Conservation (phyloP, 225 moss, liverwort and hornwort species). For the Marchantia polymorpha region DNA sequence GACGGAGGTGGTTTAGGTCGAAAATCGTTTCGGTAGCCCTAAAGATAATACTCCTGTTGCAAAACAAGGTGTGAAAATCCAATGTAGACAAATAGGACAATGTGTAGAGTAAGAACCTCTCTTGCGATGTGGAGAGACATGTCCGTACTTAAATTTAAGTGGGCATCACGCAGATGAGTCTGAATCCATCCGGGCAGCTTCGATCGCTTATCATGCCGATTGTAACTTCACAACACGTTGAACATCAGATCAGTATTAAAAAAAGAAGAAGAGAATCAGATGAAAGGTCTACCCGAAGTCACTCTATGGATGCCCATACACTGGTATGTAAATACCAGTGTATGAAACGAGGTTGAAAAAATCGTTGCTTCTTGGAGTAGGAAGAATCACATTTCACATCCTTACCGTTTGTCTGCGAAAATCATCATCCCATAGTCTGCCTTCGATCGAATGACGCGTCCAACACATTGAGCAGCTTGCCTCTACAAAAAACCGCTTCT, state of each 20-base stretch:
- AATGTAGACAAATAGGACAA: neutral
- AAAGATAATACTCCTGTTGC: neutral
- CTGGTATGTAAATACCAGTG: neutral
- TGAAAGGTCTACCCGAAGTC: neutral
- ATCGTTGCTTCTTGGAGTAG: neutral
- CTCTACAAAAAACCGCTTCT: conserved; percentile 45
- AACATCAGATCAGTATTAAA: neutral
- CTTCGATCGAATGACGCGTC: conserved; percentile 98
- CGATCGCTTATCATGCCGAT: conserved; percentile 97
- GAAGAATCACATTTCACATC: neutral
- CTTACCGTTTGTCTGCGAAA: conserved; percentile 93
- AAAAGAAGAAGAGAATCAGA: neutral
- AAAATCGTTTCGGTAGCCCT: neutral
- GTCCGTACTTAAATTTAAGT: conserved; percentile 96
- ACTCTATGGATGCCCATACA: neutral
- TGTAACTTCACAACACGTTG: conserved; percentile 51
- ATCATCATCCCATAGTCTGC: conserved; percentile 99
- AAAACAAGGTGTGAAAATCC: neutral
- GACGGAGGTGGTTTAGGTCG: neutral
- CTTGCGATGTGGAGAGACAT: conserved; percentile 97
- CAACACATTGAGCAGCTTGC: conserved; percentile 99
- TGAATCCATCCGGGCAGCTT: conserved; percentile 98
- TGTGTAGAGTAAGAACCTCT: conserved; percentile 55
- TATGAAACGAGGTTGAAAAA: neutral
- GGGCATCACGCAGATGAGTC: conserved; percentile 91